Percentiles rank a stretch among this genome's conserved stretches.
phyloP scores from a whole-genome alignment of 2,329 filamentous ascomycete genomes.

The Penicillium carneum region DNA sequence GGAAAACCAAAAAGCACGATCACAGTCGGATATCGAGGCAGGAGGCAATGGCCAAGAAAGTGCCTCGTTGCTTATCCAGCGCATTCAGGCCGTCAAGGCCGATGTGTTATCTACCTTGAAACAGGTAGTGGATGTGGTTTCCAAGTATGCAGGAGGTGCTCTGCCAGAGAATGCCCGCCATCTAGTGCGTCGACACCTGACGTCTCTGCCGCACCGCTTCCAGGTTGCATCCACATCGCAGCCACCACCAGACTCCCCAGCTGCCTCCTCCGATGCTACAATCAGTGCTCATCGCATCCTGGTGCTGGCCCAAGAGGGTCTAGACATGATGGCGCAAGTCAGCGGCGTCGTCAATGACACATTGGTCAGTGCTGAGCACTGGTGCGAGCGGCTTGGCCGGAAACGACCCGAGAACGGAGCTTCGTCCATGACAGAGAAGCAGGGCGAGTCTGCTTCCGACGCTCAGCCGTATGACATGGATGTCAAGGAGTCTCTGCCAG shows the following conservation, averaged over 20 bases:
- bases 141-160: slow-evolving; percentile 87
- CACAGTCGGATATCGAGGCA: slow-evolving; percentile 29
- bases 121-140: slow-evolving; percentile 82
- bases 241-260: slow-evolving; percentile 43
- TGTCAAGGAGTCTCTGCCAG: slow-evolving; percentile 38
- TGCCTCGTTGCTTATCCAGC: slow-evolving; percentile 49
- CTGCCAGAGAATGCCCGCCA: slow-evolving; percentile 85
- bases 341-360: slow-evolving; percentile 87
- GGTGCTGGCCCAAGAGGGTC: slow-evolving; percentile 83
- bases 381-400: slow-evolving; percentile 79
- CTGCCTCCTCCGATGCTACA: slow-evolving; percentile 56
- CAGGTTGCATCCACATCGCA: slow-evolving; percentile 69
- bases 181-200: slow-evolving; percentile 82
- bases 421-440: slow-evolving; percentile 31
- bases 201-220: slow-evolving; percentile 83
- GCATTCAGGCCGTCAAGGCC: slow-evolving; percentile 71
- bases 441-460: slow-evolving; percentile 25
- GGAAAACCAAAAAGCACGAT: slow-evolving; percentile 61
- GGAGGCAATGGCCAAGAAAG: slow-evolving; percentile 32
- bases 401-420: slow-evolving; percentile 45
- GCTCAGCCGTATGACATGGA: slow-evolving; percentile 38
- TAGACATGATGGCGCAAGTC: slow-evolving; percentile 94
- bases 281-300: slow-evolving; percentile 76
- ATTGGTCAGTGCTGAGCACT: slow-evolving; percentile 86
- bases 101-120: slow-evolving; percentile 82